These are phyloP conservation scores for Chaetomiaceae sp. DNA, from an alignment of 2,329 filamentous ascomycete genomes.

Conservation along the genomic window DNA sequence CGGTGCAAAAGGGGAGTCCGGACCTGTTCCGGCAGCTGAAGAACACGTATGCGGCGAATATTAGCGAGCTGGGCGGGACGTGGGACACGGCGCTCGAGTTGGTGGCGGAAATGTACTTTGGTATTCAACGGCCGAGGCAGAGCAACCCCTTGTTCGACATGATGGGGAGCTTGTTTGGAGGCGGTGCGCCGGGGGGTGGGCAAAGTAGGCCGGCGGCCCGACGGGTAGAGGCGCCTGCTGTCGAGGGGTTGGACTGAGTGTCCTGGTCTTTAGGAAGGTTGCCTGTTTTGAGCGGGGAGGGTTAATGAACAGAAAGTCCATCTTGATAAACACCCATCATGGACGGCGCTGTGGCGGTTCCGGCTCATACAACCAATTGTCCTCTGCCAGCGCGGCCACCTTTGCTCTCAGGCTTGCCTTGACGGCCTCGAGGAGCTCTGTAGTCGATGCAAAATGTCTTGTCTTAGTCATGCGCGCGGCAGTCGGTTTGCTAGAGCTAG, in stretches of 20 bases:
- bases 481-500: background rate
- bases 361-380: slow-evolving; percentile 87
- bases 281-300: background rate
- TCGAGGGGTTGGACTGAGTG: slow-evolving; percentile 56
- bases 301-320: background rate
- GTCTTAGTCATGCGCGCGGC: slow-evolving; percentile 14
- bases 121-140: slow-evolving; percentile 80
- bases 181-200: slow-evolving; percentile 53
- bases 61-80: slow-evolving; percentile 64
- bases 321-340: slow-evolving; percentile 21
- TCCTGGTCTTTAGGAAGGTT: background rate
- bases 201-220: slow-evolving; percentile 44
- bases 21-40: slow-evolving; percentile 80
- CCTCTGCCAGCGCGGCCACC: slow-evolving; percentile 69
- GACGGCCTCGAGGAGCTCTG: slow-evolving; percentile 66
- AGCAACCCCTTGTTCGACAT: slow-evolving; percentile 94
- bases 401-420: slow-evolving; percentile 67
- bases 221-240: slow-evolving; percentile 45
- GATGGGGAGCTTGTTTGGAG: slow-evolving; percentile 93
- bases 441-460: slow-evolving; percentile 4
- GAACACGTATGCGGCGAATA: slow-evolving; percentile 72
- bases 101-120: slow-evolving; percentile 96
- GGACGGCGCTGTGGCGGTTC: slow-evolving; percentile 47
- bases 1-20: slow-evolving; percentile 71
- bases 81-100: slow-evolving; percentile 83